Evolutionary conservation across 75 land plant species (phyloP), one percentile per base, ranked within the genome.

Genomic region (Pinus taeda): DNA sequence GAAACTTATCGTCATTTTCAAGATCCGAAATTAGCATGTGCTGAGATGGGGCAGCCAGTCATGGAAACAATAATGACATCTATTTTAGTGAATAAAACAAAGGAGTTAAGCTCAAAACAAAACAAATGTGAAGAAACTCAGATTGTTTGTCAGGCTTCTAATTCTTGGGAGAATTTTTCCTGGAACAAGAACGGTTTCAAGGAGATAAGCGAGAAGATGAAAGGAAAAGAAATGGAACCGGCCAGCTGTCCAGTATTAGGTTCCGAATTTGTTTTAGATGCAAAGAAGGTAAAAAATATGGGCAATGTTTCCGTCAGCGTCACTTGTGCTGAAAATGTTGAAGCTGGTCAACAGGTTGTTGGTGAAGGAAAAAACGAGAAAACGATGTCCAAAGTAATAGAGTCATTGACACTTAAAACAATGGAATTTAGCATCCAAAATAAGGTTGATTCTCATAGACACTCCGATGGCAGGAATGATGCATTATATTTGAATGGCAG

Each of bases 131-230:
- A 66, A 33, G 17, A 37, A 15, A 17, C 36, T 37, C 70, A 66
- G 39, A 37, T 33, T 66, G 0, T 37, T 33, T 0, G 2, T 66
- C 70, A 66, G 4, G 33, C 70, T 66, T 4, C 70, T 33, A 66
- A 66, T 66, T 66, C 70, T 42, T 66, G 49, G 70, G 70, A 66
- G 30, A 36, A 17, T 37, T 66, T 66, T 66, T 66, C 49, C 33
- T 36, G 45, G 42, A 66, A 29, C 45, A 66, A 37, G 37, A 66
- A 66, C 70, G 37, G 33, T 15, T 66, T 66, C 36, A 42, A 37
- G 70, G n/a, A 66, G 70, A 66, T 66, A 36, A 66, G 70, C 17
- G 37, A 66, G n/a, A 66, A 66, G 39, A 37, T 66, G 17, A 66
- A 42, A 18, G 70, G 37, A 36, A 66, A 39, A 9, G n/a, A 17